phyloP scores from a whole-genome alignment of 73 alveolate genomes.

The Effrenium voratum region DNA sequence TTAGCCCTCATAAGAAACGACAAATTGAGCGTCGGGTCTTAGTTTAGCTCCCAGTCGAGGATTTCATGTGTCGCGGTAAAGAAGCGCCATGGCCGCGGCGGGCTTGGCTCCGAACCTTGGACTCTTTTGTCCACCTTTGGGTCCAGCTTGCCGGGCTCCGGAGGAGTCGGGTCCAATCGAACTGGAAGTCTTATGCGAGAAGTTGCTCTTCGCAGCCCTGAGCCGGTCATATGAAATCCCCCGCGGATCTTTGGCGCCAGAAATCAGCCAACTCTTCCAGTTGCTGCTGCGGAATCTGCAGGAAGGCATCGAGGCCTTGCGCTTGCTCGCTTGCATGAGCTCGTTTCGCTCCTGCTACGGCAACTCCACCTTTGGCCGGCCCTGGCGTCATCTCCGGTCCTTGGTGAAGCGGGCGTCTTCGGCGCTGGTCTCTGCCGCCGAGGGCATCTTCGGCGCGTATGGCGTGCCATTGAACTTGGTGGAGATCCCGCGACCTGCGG shows the following conservation, averaged over 20 bases:
- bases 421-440: neutral
- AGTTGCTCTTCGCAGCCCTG: neutral
- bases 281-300: neutral
- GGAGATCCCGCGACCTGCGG: neutral
- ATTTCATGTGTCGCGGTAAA: no score
- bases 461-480: neutral
- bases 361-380: neutral
- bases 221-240: conserved; percentile 18
- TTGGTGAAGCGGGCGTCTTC: neutral
- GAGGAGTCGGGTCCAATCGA: no score
- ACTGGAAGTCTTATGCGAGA: neutral
- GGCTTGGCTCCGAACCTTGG: no score
- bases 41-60: no score
- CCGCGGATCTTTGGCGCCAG: neutral
- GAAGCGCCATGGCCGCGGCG: no score
- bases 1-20: no score
- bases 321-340: neutral
- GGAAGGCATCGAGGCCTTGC: neutral
- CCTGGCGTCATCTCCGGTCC: neutral
- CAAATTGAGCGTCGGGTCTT: no score
- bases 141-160: no score
- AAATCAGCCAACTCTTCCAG: neutral
- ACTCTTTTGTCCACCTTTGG: no score
- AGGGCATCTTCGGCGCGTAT: neutral
- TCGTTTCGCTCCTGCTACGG: neutral